Evolutionary conservation across 1,284 basidiomycete genomes (phyloP).

Genomic region (Stygiomarasmius scandens): DNA sequence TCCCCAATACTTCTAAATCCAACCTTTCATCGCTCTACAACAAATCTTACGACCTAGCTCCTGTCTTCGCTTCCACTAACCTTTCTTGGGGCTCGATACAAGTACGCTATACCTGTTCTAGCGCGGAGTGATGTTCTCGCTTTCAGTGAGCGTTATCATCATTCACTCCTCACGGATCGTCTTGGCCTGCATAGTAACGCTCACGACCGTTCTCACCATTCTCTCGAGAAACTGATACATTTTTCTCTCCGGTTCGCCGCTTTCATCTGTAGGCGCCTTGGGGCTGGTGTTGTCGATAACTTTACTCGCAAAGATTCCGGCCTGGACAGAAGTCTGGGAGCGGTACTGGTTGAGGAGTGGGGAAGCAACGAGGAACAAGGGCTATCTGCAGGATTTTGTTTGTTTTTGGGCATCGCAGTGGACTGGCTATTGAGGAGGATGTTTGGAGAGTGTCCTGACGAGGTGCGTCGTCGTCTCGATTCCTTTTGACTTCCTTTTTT

Average conservation of each 20-base stretch:
- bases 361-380: constrained; percentile 57
- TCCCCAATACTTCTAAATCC: constrained; percentile 46
- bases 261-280: constrained; percentile 58
- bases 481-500: background rate
- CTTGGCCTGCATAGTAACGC: constrained; percentile 46
- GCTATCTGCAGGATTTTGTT: constrained; percentile 56
- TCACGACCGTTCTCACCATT: constrained; percentile 46
- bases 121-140: constrained; percentile 48
- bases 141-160: constrained; percentile 62
- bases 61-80: constrained; percentile 49
- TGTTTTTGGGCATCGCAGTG: constrained; percentile 53
- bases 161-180: constrained; percentile 58
- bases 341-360: constrained; percentile 57
- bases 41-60: constrained; percentile 56
- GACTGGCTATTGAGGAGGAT: constrained; percentile 59
- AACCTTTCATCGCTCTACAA: constrained; percentile 35
- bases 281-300: constrained; percentile 57
- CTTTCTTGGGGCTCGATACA: constrained; percentile 53
- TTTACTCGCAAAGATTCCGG: constrained; percentile 48
- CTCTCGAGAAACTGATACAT: constrained; percentile 47
- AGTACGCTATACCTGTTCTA: constrained; percentile 45
- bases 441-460: constrained; percentile 69
- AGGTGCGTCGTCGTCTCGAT: constrained; percentile 42
- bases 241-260: constrained; percentile 50
- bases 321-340: constrained; percentile 66